These are phyloP conservation scores for Colletotrichum viniferum DNA, from an alignment of 2,329 filamentous ascomycete genomes.

Conservation along the genomic window DNA sequence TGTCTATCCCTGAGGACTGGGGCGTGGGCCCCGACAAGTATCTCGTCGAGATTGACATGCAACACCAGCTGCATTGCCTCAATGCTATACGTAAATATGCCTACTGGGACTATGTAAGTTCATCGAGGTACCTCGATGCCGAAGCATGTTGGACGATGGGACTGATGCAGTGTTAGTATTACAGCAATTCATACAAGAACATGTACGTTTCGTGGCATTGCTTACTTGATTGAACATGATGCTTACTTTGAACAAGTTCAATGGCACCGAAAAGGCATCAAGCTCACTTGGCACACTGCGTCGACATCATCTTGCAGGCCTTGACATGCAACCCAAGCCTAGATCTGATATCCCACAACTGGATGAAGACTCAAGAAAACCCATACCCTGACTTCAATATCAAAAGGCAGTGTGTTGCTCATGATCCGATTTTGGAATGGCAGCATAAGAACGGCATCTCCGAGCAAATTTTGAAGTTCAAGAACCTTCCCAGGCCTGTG, in stretches of 20 bases:
- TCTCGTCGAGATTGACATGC: constrained; percentile 13
- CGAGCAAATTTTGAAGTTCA: constrained; percentile 4
- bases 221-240: not conserved
- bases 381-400: constrained; percentile 18
- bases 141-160: not conserved
- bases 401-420: constrained; percentile 11
- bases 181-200: not conserved
- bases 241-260: not conserved
- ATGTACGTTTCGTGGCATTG: not conserved
- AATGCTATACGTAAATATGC: constrained; percentile 12
- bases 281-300: not conserved
- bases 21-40: constrained; percentile 11
- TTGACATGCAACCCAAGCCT: constrained; percentile 12
- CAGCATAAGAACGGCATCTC: constrained; percentile 5
- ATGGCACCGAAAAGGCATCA: constrained; percentile 10
- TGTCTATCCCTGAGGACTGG: constrained; percentile 15
- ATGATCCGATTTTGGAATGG: constrained; percentile 5
- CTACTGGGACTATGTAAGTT: not conserved
- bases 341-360: constrained; percentile 10
- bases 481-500: not conserved
- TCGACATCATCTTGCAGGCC: constrained; percentile 5
- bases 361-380: constrained; percentile 16
- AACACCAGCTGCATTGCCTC: constrained; percentile 15
- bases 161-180: not conserved
- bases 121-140: not conserved